Base-by-base conservation (phyloP, 805 yeast genomes). In the Lachancea thermotolerans region DNA sequence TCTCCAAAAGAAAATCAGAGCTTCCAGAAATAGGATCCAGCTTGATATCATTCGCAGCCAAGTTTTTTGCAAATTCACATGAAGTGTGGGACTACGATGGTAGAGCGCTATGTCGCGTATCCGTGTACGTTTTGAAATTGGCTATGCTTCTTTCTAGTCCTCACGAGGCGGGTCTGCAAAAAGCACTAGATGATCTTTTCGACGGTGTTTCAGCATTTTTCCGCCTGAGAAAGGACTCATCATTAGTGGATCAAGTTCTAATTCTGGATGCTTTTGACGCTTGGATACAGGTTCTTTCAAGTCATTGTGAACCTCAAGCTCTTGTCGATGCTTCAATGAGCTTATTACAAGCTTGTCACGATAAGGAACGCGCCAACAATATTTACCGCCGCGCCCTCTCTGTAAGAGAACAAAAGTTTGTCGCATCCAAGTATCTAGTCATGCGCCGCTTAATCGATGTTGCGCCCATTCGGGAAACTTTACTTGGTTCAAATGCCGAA, bases 31-130 rank as follows among this genome's bases (percentile, higher is more conserved):
- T 79, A 48, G 88, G 88, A 5, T 61, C 73, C 25, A 69, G 69
- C 43, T 56, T 82, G 37, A 55, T 82, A 33, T 57, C 66, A 17
- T 66, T 71, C 50, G 68, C 79, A 57, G 63, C 77, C 2, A 66
- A 63, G 10, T 65, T 74, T 39, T 78, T 80, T 52, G 56, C 67
- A 10, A 69, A 70, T 32, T 80, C 79, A 12, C 70, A 69, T 35
- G 62, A 69, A 2, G 76, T 71, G 39, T 82, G 89, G 88, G 78
- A 70, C 58, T 71, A 78, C 32, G 69, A 77, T 38, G 81, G 85
- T 3, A 70, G 87, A 56, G 77, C 85, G 0, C 64, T 80, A 35
- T 81, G 87, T 53, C 73, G 89, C 41, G 70, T 78, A 9, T 70
- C 78, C 15, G 70, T 78, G 3, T 65, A 79, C 39, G 55, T 83